Evolutionary conservation across 768 basidiomycete genomes (phyloP).

Genomic region (Pleurotus pulmonarius): DNA sequence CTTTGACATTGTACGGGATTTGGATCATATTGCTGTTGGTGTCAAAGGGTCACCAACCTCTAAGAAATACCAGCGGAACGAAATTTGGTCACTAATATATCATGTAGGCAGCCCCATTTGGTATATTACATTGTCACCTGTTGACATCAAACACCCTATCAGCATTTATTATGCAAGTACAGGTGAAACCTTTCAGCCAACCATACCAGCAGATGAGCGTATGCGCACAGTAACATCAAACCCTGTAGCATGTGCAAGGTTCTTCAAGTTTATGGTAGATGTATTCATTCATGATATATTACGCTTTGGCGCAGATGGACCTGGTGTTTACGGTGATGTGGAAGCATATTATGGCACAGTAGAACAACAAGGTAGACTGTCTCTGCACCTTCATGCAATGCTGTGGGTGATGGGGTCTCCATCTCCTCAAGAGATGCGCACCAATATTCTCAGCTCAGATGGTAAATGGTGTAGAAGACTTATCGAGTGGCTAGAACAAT

Average conservation of each 20-base stretch:
- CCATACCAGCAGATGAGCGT: conserved; percentile 3
- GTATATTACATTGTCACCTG: neutral
- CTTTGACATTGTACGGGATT: conserved; percentile 15
- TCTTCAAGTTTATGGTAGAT: conserved; percentile 27
- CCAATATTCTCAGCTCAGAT: too few relatives aligned
- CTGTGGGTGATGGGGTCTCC: conserved; percentile 25
- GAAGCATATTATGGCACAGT: conserved; percentile 34
- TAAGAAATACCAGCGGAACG: conserved; percentile 13
- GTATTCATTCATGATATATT: conserved; percentile 26
- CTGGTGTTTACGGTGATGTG: conserved; percentile 25
- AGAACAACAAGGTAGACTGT: conserved; percentile 33
- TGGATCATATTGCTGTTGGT: conserved; percentile 13
- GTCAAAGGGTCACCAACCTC: conserved; percentile 18
- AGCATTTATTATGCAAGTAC: conserved; percentile 27
- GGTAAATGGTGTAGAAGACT: conserved; percentile 14
- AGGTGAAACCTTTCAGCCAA: conserved; percentile 17
- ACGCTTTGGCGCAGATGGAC: conserved; percentile 10
- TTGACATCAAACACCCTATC: conserved; percentile 5
- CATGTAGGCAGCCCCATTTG: neutral
- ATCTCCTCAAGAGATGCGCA: conserved; percentile 27
- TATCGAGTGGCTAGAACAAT: conserved; percentile 19
- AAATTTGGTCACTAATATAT: neutral
- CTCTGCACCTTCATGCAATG: conserved; percentile 31
- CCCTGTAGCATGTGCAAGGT: conserved; percentile 23
- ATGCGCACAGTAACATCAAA: conserved; percentile 14